These are phyloP conservation scores for Fusarium anguioides DNA, from an alignment of 2,329 filamentous ascomycete genomes.

Conservation along the genomic window DNA sequence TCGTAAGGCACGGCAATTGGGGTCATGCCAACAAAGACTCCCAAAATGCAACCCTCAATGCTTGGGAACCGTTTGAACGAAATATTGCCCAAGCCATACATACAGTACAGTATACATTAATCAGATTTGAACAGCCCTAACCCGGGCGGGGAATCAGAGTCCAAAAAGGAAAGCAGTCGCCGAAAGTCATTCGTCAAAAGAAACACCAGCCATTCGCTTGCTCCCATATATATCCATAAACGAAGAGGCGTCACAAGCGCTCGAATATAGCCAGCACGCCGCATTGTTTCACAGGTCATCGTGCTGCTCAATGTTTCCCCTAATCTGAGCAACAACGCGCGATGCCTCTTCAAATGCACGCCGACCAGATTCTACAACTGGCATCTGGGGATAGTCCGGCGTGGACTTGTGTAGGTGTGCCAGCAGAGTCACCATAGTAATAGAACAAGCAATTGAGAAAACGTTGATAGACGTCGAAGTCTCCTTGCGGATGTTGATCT, in stretches of 20 bases:
- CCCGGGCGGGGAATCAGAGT: conserved; percentile 31
- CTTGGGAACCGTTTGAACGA: neutral
- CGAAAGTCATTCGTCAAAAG: neutral
- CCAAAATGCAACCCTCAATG: neutral
- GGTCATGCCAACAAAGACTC: neutral
- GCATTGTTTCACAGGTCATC: conserved; percentile 43
- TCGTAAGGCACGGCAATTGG: neutral
- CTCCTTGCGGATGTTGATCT: conserved; percentile 83
- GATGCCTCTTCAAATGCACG: conserved; percentile 51
- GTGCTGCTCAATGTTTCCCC: conserved; percentile 44
- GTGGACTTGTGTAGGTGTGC: conserved; percentile 73
- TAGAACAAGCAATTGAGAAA: conserved; percentile 80
- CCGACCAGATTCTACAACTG: conserved; percentile 59
- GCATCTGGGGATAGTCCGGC: conserved; percentile 70
- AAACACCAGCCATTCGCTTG: neutral
- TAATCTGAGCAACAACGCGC: conserved; percentile 45
- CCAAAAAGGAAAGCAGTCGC: conserved; percentile 2
- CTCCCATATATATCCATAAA: neutral
- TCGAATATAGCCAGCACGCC: neutral
- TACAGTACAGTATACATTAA: neutral
- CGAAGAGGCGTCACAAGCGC: neutral
- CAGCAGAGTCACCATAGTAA: conserved; percentile 77
- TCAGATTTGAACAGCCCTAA: conserved; percentile 3
- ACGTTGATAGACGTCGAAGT: conserved; percentile 81
- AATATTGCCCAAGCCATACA: no score